These are phyloP conservation scores for Podila epigama DNA, from an alignment of 192 early-diverging fungal genomes.

Conservation along the genomic window DNA sequence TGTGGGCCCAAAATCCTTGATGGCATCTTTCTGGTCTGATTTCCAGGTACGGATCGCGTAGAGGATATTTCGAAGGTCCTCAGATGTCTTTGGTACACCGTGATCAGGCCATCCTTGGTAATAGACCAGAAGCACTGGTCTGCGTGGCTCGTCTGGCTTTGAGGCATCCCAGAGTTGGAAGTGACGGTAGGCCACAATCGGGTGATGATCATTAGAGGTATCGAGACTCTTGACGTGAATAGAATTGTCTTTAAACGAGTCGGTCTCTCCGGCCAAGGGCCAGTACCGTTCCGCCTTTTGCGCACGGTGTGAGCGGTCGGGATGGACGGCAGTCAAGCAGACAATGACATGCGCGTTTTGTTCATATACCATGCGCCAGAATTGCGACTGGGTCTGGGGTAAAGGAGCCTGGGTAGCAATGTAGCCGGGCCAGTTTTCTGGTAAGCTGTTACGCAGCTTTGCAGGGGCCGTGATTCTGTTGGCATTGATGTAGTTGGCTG, in stretches of 20 bases:
- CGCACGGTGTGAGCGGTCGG: constrained; percentile 57
- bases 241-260: constrained; percentile 4
- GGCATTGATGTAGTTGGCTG: constrained; percentile 76
- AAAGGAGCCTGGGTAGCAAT: constrained; percentile 94
- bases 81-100: constrained; percentile 65
- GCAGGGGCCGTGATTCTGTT: constrained; percentile 66
- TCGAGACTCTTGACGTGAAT: constrained; percentile 12
- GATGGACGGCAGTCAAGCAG: constrained; percentile 84
- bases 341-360: constrained; percentile 79
- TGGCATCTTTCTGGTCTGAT: constrained; percentile 13
- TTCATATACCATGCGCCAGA: constrained; percentile 94
- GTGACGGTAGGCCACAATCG: constrained; percentile 14
- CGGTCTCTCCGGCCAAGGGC: constrained; percentile 61
- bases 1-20: constrained; percentile 58
- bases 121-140: constrained; percentile 71
- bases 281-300: constrained; percentile 90
- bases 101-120: constrained; percentile 89
- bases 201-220: neutral
- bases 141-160: neutral
- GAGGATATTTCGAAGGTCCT: constrained; percentile 60
- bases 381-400: constrained; percentile 73
- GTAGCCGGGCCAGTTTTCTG: constrained; percentile 61
- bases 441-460: constrained; percentile 42
- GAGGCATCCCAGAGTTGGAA: constrained; percentile 30
- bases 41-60: constrained; percentile 32